Percentiles rank a stretch among this genome's conserved stretches.
Conservation (phyloP, 2,329 filamentous ascomycete genomes). For the Diaporthe australafricana region DNA sequence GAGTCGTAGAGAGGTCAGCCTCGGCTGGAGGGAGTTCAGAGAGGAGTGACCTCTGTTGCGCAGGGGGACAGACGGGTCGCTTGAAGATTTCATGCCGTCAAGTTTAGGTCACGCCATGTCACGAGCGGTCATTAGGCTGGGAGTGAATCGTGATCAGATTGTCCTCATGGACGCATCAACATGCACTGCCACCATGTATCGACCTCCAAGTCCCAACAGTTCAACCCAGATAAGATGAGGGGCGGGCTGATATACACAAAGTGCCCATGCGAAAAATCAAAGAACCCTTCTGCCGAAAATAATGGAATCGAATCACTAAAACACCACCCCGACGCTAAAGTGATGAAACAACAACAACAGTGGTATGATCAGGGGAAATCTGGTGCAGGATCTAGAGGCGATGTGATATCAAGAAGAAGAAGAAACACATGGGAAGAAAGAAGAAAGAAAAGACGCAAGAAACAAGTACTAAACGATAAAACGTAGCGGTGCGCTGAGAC, state of each 20-base stretch:
- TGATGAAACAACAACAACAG: slow-evolving; percentile 22
- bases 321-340: slow-evolving; percentile 27
- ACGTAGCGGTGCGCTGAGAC: slow-evolving; percentile 17
- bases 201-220: neutral
- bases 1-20: neutral
- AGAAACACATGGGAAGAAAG: slow-evolving; percentile 10
- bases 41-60: neutral
- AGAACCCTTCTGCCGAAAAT: neutral
- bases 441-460: neutral
- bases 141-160: slow-evolving; percentile 10
- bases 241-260: slow-evolving; percentile 30
- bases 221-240: neutral
- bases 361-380: slow-evolving; percentile 20
- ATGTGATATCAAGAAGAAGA: slow-evolving; percentile 28
- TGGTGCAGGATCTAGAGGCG: slow-evolving; percentile 23
- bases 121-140: neutral
- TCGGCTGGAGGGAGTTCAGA: neutral
- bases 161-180: slow-evolving; percentile 13
- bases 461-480: neutral
- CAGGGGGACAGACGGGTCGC: neutral
- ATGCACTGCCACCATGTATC: neutral
- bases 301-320: slow-evolving; percentile 19
- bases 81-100: neutral
- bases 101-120: neutral
- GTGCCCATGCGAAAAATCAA: slow-evolving; percentile 1